phyloP scores from a whole-genome alignment of 768 basidiomycete species.

The Roridomyces roridus region DNA sequence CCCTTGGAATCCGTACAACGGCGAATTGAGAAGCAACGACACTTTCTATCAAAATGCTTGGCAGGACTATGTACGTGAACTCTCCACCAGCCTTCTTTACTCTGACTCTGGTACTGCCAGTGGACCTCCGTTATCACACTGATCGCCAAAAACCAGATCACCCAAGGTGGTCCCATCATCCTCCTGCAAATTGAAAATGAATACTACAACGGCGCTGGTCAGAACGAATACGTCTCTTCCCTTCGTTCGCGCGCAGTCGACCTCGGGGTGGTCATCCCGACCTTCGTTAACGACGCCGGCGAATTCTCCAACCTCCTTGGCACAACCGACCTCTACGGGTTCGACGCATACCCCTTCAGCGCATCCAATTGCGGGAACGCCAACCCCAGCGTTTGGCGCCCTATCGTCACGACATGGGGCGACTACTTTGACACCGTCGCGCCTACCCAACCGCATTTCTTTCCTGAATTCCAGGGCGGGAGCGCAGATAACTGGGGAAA shows the following conservation, averaged over 20 bases:
- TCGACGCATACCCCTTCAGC: slow-evolving; percentile 58
- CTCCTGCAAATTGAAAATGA: slow-evolving; percentile 50
- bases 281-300: slow-evolving; percentile 59
- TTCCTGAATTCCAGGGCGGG: slow-evolving; percentile 53
- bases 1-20: slow-evolving; percentile 19
- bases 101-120: not conserved
- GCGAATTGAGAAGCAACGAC: slow-evolving; percentile 56
- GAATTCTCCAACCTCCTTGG: slow-evolving; percentile 47
- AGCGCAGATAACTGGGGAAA: slow-evolving; percentile 62
- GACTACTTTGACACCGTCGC: slow-evolving; percentile 11
- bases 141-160: slow-evolving; percentile 53
- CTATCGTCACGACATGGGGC: slow-evolving; percentile 15
- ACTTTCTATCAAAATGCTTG: slow-evolving; percentile 57
- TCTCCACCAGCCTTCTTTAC: not conserved
- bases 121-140: slow-evolving; percentile 52
- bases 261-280: slow-evolving; percentile 53
- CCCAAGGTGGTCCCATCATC: slow-evolving; percentile 59
- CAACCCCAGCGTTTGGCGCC: slow-evolving; percentile 52
- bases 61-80: slow-evolving; percentile 45
- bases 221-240: slow-evolving; percentile 50
- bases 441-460: slow-evolving; percentile 16
- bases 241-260: slow-evolving; percentile 45
- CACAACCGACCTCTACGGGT: slow-evolving; percentile 59
- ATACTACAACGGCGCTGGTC: slow-evolving; percentile 47
- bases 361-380: slow-evolving; percentile 55